Percentiles rank a stretch among this genome's conserved stretches.
These are phyloP conservation scores for Dendrocalamus latiflorus DNA, from an alignment of 202 grass and related monocot genomes.

Conservation along the genomic window DNA sequence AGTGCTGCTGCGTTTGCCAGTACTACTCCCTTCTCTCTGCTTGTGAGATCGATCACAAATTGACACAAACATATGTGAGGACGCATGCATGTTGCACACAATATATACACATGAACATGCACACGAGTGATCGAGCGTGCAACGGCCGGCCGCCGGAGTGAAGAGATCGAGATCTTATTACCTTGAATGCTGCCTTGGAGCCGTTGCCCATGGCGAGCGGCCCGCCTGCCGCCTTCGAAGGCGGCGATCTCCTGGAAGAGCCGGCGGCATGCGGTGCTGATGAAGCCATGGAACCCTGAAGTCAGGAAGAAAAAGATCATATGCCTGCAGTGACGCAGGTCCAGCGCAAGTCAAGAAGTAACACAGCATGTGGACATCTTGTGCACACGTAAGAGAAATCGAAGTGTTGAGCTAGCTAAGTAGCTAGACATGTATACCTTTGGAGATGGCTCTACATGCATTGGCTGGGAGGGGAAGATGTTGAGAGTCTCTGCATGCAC, in stretches of 20 bases:
- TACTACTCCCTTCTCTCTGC: slow-evolving; percentile 47
- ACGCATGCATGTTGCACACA: too few relatives aligned
- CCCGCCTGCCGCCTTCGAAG: background rate
- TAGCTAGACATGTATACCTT: background rate
- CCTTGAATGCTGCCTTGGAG: slow-evolving; percentile 22
- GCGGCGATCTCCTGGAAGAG: slow-evolving; percentile 17
- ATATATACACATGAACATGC: background rate
- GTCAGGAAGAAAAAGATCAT: background rate
- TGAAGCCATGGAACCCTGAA: slow-evolving; percentile 20
- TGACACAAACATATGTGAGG: background rate
- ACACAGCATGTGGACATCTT: too few relatives aligned
- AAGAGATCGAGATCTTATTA: background rate
- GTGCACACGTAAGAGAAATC: background rate
- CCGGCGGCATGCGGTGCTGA: background rate
- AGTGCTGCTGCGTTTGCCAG: slow-evolving; percentile 33
- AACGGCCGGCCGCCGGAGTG: background rate
- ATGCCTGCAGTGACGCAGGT: too few relatives aligned
- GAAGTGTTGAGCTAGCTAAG: background rate
- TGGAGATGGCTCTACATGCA: slow-evolving; percentile 48
- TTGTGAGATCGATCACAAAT: background rate
- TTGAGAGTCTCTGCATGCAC: slow-evolving; percentile 68
- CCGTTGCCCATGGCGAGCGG: background rate
- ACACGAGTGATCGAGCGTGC: too few relatives aligned
- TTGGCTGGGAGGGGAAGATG: slow-evolving; percentile 79
- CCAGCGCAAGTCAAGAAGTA: too few relatives aligned